These are phyloP conservation scores for Volvox reticuliferus DNA, from an alignment of 139 green algal species.

Conservation along the genomic window DNA sequence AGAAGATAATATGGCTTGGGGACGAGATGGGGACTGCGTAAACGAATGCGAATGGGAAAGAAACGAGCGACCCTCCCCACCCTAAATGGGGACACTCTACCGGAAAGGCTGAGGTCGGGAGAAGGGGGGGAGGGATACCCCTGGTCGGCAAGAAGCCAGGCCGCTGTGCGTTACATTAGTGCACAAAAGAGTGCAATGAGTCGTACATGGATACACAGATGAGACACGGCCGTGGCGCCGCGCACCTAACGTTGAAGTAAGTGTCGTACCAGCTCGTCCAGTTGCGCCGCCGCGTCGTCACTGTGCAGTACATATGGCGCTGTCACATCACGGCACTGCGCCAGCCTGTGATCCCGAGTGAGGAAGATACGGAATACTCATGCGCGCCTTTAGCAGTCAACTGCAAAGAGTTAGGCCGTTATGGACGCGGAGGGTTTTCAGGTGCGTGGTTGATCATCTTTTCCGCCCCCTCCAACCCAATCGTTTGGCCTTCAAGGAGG, in stretches of 20 bases:
- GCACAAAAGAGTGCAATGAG: too few species aligned
- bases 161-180: too few species aligned
- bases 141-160: too few species aligned
- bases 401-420: neutral
- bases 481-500: too few species aligned
- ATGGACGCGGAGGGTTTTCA: too few species aligned
- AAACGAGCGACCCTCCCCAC: neutral
- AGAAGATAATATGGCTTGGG: too few species aligned
- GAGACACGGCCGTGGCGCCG: too few species aligned
- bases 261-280: constrained; percentile 62
- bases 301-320: constrained; percentile 58
- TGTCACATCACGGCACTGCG: constrained; percentile 47
- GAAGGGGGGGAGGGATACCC: neutral
- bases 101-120: neutral
- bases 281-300: constrained; percentile 58
- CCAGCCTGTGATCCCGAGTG: constrained; percentile 66
- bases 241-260: constrained; percentile 62
- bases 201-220: too few species aligned
- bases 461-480: too few species aligned
- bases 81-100: neutral
- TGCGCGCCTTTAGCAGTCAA: constrained; percentile 21
- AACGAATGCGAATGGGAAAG: neutral
- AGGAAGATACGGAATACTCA: constrained; percentile 67
- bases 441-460: too few species aligned
- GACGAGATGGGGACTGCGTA: too few species aligned